Evolutionary conservation across 2,329 filamentous ascomycete genomes (phyloP), one percentile per base, ranked within the genome.

Genomic region (Colletotrichum tropicale): DNA sequence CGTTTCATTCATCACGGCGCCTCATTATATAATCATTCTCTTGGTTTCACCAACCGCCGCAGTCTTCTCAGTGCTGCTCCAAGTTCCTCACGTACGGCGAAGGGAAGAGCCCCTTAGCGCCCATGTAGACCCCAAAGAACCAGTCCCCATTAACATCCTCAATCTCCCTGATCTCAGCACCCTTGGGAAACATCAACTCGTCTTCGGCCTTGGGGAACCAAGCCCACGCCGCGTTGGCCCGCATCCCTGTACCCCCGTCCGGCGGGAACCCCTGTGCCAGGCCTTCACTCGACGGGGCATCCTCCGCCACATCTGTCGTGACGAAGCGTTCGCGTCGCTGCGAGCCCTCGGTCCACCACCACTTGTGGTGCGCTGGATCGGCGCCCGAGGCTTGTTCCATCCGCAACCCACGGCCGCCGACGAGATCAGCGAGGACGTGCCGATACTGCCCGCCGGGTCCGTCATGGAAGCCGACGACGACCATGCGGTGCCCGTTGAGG

Each of bases 141-240:
- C 96, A 98, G 83, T 98, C 96, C 21, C 93, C 94, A 82, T 98
- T 98, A 64, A 98, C 92, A 83, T 97, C 94, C 82, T 96, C 94
- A 48, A 94, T 92, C 86, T 98, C 96, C 8, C 90, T 89, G 16
- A 98, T 91, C 83, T 97, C 94, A 0, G 96, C 96, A 12, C 94
- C 93, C 66, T 92, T 93, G 0, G 96, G 96, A 79, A 98, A 98
- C 77, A 93, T 84, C 55, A 98, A 85, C 85, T 98, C 96, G 81
- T 98, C 94, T 24, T 87, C 88, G 2, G 90, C 90, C 0, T 76
- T 76, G 0, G 95, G 95, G 81, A 94, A 96, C 89, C 95, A 98
- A 6, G 92, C 89, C 94, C 95, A 98, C 18, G 89, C 84, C 0
- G 95, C 95, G 28, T 89, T 82, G 8, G 91, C 91, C 26, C 87